Evolutionary conservation across 352 stramenopile species (phyloP), one percentile per base, ranked within the genome.

Genomic region (Phytophthora palmivora): DNA sequence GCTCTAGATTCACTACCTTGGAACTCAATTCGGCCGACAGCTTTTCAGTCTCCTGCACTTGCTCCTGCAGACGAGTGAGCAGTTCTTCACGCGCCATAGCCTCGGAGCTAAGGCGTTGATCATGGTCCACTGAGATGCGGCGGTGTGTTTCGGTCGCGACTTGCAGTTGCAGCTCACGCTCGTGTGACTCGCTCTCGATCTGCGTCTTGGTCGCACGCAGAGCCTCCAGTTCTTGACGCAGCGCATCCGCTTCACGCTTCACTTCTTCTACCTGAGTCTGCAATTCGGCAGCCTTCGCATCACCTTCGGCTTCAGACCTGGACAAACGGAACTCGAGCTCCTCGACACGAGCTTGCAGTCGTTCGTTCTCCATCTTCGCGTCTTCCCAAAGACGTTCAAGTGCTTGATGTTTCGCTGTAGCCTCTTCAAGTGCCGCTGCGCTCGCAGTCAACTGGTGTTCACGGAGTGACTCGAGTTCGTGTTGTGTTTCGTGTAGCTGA

Each of bases 261-360:
- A 89, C 74, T 26, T 77, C 67, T 18, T 78, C 57, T 1, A 91
- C 77, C 39, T 87, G 69, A 0, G 67, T 51, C 59, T 87, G 79
- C 50, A 89, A 38, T 44, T 88, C 79, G 7, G 45, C 57, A 19
- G 79, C 75, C 18, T 70, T 74, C 36, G 78, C 70, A 24, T 84
- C 66, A 11, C 71, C 71, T 7, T 66, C 60, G 4, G 60, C 62
- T 42, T 84, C 74, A 0, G 67, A 81, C 9, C 70, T 53, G 6
- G 71, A 58, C 11, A 91, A 47, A 8, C 67, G 55, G 39, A 77
- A 66, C 38, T 91, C 78, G 3, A 91, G 61, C 48, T 85, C 82
- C 16, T 86, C 71, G n/a, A 91, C 79, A 9, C 82, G 82, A 6
- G 60, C 49, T 58, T 88, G 76, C n/a, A 88, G 54, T 38, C 82